These are phyloP conservation scores for Knufia petricola DNA, from an alignment of 2,329 filamentous ascomycete species.

Conservation along the genomic window DNA sequence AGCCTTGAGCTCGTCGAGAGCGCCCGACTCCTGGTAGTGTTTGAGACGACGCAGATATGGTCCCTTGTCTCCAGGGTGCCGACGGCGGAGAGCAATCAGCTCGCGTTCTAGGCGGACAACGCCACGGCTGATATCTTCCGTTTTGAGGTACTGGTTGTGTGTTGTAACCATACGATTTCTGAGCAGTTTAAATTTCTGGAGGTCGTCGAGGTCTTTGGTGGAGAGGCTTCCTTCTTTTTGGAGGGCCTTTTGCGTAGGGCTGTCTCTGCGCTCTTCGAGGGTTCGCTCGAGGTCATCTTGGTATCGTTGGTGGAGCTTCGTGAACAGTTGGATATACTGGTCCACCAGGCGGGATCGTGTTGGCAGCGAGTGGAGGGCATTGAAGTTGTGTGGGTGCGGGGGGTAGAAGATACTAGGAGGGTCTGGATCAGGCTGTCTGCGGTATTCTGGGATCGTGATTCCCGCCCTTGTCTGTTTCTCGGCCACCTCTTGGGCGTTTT, in stretches of 20 bases:
- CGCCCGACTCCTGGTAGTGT: neutral
- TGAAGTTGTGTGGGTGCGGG: slow-evolving; percentile 2
- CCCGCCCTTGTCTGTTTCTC: neutral
- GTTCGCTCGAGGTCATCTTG: neutral
- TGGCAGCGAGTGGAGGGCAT: neutral
- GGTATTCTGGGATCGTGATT: neutral
- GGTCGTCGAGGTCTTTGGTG: neutral
- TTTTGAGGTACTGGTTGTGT: neutral
- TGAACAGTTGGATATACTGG: neutral
- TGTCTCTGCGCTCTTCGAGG: neutral
- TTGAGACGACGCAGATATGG: slow-evolving; percentile 1
- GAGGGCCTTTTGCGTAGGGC: neutral
- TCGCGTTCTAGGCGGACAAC: slow-evolving; percentile 4
- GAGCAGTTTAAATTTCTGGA: neutral
- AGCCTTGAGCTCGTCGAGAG: neutral
- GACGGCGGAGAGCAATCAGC: neutral
- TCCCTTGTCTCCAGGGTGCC: slow-evolving; percentile 2
- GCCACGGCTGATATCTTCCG: neutral
- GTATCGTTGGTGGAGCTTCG: neutral
- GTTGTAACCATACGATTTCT: neutral
- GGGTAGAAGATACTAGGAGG: neutral
- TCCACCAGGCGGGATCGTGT: neutral
- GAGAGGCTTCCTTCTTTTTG: neutral
- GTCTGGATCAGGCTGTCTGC: neutral
- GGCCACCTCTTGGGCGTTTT: neutral